Base-by-base conservation (phyloP, 2,329 filamentous ascomycete genomes). In the Thermothelomyces thermophilus region DNA sequence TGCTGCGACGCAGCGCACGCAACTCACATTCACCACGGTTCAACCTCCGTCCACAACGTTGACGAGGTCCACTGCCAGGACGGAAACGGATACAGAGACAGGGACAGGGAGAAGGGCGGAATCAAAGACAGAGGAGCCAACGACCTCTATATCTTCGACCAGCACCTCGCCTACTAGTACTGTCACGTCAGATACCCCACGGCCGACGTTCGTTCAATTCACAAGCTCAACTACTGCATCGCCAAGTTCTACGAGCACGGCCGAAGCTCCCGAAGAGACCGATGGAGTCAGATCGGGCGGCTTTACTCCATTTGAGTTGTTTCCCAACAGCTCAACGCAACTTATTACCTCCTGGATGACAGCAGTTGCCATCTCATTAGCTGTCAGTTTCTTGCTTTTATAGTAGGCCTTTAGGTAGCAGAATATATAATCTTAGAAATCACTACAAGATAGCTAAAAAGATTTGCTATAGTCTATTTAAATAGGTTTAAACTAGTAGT, bases 291-390 rank as follows among this genome's bases (percentile, higher is more conserved):
- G 19, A 14, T n/a, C 39, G 0, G 54, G 53, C 20, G 60, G 60
- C 16, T 58, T 60, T n/a, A 64, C 58, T 26, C 61, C 61, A 8
- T 64, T 64, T 43, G 62, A 64, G 42, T 19, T 41, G 30, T 34
- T 33, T 6, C 39, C 14, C n/a, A 53, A 44, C 28, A 42, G 39
- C 14, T 42, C 50, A 22, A 19, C 17, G 7, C 35, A 28, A 41
- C 13, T 44, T 9, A 6, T n/a, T 10, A 9, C 14, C 3, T 7
- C 24, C 6, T 53, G 50, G 49, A 9, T 8, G 20, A 24, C 17
- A 13, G 28, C 35, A 30, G 30, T 37, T 16, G 2, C n/a, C n/a
- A 20, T 28, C 9, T 22, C 19, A 9, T 19, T 52, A 19, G 44
- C 40, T 1, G 2, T 52, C 20, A 20, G 41, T 4, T 11, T 52